Base-by-base conservation (phyloP, 768 basidiomycete species). In the Lactarius deliciosus region DNA sequence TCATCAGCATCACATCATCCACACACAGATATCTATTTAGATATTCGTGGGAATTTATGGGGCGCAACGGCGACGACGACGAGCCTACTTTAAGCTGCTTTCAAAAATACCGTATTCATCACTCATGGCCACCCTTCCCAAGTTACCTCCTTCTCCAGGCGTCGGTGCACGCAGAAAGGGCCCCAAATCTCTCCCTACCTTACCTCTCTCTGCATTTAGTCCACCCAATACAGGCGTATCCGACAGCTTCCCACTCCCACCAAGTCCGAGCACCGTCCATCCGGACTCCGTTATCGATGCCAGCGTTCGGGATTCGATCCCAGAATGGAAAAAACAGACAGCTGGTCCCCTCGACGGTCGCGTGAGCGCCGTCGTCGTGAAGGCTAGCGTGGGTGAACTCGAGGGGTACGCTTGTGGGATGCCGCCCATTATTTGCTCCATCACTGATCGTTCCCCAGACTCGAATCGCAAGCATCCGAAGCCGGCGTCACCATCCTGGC, bases 121-220 rank as follows among this genome's bases (percentile, higher is more conserved):
- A 40, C 5, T 54, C 34, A 61, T 69, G 61, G 18, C 65, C 15
- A 38, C 60, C 22, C 36, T 59, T 25, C 71, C 55, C 66, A 67
- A 30, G 68, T 73, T 53, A 64, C 77, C 77, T 45, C 72, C 75
- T 20, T 81, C 83, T 15, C 82, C 82, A 34, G 78, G 80, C 53
- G 76, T 82, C 63, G 76, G 77, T 18, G 71, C 76, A 15, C 84
- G 87, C 69, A 86, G 88, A 72, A 91, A 84, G 74, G 85, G 82
- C 30, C 81, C 81, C 34, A 90, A 86, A 74, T 79, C 83, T 25
- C 84, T 87, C 5, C 92, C 92, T 9, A 83, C 81, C 56, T 85
- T 94, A 15, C 91, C 91, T 0, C 75, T 86, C 30, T 91, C 91
- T 13, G 92, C 86, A 0, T 94, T 94, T 75, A 84, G 81, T 32